These are phyloP conservation scores for Gamsiella multidivaricata DNA, from an alignment of 192 early-diverging fungal genomes.

Conservation along the genomic window DNA sequence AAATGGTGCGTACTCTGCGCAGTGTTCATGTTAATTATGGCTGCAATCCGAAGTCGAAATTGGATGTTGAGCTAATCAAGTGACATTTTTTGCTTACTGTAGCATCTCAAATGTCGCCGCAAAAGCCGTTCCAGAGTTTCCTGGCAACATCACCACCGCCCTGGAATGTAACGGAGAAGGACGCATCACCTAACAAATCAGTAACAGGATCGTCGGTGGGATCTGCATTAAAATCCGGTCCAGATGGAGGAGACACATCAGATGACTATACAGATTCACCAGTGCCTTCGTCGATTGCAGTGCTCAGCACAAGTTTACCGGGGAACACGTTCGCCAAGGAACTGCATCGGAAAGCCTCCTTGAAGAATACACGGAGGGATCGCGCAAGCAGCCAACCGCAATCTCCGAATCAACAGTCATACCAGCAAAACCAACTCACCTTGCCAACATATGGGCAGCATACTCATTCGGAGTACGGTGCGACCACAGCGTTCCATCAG, in stretches of 20 bases:
- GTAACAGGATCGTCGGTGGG: conserved; percentile 29
- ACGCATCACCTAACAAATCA: conserved; percentile 52
- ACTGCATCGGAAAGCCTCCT: conserved; percentile 45
- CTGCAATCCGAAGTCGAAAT: background rate
- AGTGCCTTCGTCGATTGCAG: conserved; percentile 60
- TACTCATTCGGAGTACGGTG: background rate
- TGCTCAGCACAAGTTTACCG: conserved; percentile 58
- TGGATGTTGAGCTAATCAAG: no score
- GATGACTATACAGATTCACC: conserved; percentile 41
- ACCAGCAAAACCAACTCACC: background rate
- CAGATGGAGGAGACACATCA: conserved; percentile 23
- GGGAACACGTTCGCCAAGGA: conserved; percentile 48
- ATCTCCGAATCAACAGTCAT: conserved; percentile 7
- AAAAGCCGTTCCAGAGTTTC: conserved; percentile 71
- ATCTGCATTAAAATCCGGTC: conserved; percentile 42
- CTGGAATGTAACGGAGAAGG: conserved; percentile 68
- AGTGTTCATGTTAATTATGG: background rate
- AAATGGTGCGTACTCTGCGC: conserved; percentile 51
- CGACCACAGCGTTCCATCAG: conserved; percentile 40
- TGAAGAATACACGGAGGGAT: conserved; percentile 43
- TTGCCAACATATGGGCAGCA: conserved; percentile 2
- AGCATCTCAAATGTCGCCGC: conserved; percentile 54
- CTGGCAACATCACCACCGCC: conserved; percentile 77
- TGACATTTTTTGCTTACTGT: background rate
- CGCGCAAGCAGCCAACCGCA: conserved; percentile 20